Conservation (phyloP, 2,329 filamentous ascomycete genomes). For the Alternaria arbusti region DNA sequence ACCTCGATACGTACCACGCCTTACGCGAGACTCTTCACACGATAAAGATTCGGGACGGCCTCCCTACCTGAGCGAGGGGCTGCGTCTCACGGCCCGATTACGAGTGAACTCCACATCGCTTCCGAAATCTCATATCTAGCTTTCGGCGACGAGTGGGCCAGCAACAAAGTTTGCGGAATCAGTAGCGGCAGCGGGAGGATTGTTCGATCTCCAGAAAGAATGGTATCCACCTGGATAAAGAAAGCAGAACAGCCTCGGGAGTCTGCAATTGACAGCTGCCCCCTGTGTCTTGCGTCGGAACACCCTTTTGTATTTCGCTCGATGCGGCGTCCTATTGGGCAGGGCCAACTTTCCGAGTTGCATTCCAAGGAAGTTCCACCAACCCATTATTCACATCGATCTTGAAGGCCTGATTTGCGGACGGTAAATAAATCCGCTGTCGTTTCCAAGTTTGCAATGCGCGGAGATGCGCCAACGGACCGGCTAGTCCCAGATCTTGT, state of each 20-base stretch:
- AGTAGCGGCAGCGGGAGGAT: slow-evolving; percentile 6
- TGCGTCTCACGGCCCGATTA: background rate
- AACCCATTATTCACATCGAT: background rate
- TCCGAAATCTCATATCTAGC: background rate
- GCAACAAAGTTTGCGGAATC: background rate
- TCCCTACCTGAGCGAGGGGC: background rate
- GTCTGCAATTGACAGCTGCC: background rate
- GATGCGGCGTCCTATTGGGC: background rate
- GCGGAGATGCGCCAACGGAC: background rate
- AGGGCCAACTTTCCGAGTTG: background rate
- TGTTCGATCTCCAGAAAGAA: slow-evolving; percentile 3
- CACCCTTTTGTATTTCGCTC: background rate
- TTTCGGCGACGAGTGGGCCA: background rate
- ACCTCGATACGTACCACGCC: background rate
- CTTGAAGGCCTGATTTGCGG: slow-evolving; percentile 5
- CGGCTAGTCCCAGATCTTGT: background rate
- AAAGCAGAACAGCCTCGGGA: background rate
- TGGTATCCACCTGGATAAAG: slow-evolving; percentile 2
- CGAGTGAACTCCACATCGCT: background rate
- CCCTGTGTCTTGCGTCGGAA: background rate
- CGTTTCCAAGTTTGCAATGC: background rate
- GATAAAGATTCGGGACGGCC: background rate
- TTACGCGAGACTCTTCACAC: background rate
- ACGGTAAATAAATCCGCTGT: background rate
- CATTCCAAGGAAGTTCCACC: background rate